Conservation (phyloP, 148 eudicot species). For the Polygonum maritimum region DNA sequence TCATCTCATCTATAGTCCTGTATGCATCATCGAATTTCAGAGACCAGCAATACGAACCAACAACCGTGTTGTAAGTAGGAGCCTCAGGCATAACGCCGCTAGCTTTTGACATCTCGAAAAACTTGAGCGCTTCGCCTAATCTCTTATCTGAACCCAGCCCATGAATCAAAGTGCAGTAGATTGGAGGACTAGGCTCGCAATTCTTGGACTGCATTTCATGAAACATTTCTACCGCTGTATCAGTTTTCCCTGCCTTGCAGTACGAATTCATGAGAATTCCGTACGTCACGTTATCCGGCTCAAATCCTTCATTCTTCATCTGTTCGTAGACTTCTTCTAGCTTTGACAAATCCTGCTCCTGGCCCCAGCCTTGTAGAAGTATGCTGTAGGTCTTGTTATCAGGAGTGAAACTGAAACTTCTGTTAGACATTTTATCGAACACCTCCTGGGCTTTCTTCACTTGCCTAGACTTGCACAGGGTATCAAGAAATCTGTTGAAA, state of each 20-base stretch:
- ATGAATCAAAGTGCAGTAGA: slow-evolving; percentile 73
- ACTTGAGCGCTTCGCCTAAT: slow-evolving; percentile 52
- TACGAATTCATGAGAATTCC: slow-evolving; percentile 78
- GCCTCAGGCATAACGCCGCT: slow-evolving; percentile 42
- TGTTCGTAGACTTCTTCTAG: slow-evolving; percentile 61
- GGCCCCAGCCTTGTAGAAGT: slow-evolving; percentile 80
- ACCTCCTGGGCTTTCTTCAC: slow-evolving; percentile 60
- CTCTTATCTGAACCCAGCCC: slow-evolving; percentile 62
- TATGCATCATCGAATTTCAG: slow-evolving; percentile 61
- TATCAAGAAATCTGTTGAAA: slow-evolving; percentile 59
- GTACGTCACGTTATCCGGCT: slow-evolving; percentile 70
- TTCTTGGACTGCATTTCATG: slow-evolving; percentile 51
- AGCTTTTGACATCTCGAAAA: slow-evolving; percentile 49
- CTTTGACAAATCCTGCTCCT: slow-evolving; percentile 47
- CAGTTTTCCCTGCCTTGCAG: slow-evolving; percentile 48
- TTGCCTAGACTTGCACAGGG: slow-evolving; percentile 50
- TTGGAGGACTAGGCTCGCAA: slow-evolving; percentile 49
- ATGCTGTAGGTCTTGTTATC: slow-evolving; percentile 61
- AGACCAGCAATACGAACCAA: slow-evolving; percentile 77
- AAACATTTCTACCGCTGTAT: slow-evolving; percentile 43
- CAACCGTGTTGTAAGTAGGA: slow-evolving; percentile 76
- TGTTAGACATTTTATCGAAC: slow-evolving; percentile 67
- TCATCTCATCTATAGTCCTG: slow-evolving; percentile 66
- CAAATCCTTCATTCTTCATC: slow-evolving; percentile 65
- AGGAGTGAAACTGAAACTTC: slow-evolving; percentile 47